phyloP scores from a whole-genome alignment of 2,329 filamentous ascomycete species.

The Trichoderma breve region DNA sequence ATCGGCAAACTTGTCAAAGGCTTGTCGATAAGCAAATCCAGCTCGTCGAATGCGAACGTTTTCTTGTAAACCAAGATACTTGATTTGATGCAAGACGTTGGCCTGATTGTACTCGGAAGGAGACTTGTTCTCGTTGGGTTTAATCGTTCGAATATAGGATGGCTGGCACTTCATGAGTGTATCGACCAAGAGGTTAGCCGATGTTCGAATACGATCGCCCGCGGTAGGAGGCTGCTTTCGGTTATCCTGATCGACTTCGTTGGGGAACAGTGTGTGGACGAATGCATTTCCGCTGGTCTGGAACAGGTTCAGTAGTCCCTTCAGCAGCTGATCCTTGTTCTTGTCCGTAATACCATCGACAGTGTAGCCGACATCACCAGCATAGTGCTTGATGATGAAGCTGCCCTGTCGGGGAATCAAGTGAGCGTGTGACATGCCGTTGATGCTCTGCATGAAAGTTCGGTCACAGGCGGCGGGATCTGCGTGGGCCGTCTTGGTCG shows the following conservation, averaged over 20 bases:
- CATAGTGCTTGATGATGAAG: constrained; percentile 99
- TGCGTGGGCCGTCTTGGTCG: constrained; percentile 95
- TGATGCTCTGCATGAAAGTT: constrained; percentile 91
- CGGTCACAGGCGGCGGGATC: constrained; percentile 92
- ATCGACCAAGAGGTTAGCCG: constrained; percentile 90
- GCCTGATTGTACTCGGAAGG: constrained; percentile 85
- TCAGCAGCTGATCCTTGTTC: constrained; percentile 96
- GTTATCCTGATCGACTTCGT: constrained; percentile 94
- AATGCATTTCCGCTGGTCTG: constrained; percentile 81
- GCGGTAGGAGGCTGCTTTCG: constrained; percentile 90
- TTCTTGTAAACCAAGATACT: constrained; percentile 98
- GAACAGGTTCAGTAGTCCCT: constrained; percentile 87
- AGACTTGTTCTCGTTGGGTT: constrained; percentile 98
- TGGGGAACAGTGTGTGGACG: constrained; percentile 82
- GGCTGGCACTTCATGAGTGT: constrained; percentile 97
- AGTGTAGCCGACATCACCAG: constrained; percentile 91
- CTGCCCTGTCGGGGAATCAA: constrained; percentile 89
- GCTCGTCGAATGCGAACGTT: constrained; percentile 96
- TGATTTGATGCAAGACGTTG: constrained; percentile 97
- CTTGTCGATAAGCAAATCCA: constrained; percentile 94
- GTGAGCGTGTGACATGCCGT: constrained; percentile 86
- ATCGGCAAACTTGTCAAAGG: constrained; percentile 97
- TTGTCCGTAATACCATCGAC: constrained; percentile 98
- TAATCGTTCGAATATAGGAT: constrained; percentile 98
- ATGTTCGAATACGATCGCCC: constrained; percentile 92